Conservation (phyloP, 768 basidiomycete species). For the Russula brevipes region DNA sequence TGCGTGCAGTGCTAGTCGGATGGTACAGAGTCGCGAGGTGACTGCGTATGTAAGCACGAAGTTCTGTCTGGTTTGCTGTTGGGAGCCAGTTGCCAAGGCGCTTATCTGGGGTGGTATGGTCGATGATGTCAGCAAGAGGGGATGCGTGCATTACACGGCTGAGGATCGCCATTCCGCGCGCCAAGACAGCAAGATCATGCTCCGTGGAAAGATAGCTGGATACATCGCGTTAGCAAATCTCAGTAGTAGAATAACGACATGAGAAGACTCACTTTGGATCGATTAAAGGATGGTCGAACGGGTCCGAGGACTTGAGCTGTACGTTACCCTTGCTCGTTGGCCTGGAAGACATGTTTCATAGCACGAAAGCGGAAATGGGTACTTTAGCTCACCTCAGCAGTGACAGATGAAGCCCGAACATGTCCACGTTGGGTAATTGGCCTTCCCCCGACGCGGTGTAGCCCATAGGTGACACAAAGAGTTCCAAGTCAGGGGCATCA, state of each 20-base stretch:
- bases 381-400: slow-evolving; percentile 31
- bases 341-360: slow-evolving; percentile 27
- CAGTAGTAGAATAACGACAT: slow-evolving; percentile 2
- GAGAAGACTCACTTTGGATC: slow-evolving; percentile 38
- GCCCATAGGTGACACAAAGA: slow-evolving; percentile 30
- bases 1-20: slow-evolving; percentile 40
- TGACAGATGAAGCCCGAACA: slow-evolving; percentile 29
- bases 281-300: slow-evolving; percentile 40
- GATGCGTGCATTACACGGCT: slow-evolving; percentile 36
- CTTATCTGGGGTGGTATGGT: slow-evolving; percentile 30
- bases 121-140: slow-evolving; percentile 37
- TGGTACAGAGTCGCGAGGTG: slow-evolving; percentile 42
- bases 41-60: slow-evolving; percentile 34
- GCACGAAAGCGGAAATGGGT: background rate
- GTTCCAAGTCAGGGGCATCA: slow-evolving; percentile 35
- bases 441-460: slow-evolving; percentile 25
- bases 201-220: slow-evolving; percentile 40
- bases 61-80: slow-evolving; percentile 32
- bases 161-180: slow-evolving; percentile 40
- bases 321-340: slow-evolving; percentile 43
- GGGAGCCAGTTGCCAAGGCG: slow-evolving; percentile 38
- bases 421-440: slow-evolving; percentile 21
- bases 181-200: slow-evolving; percentile 38
- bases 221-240: background rate
- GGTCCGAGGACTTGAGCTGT: slow-evolving; percentile 38